phyloP scores from a whole-genome alignment of 2,329 filamentous ascomycete genomes.

The Penicillium sp. region DNA sequence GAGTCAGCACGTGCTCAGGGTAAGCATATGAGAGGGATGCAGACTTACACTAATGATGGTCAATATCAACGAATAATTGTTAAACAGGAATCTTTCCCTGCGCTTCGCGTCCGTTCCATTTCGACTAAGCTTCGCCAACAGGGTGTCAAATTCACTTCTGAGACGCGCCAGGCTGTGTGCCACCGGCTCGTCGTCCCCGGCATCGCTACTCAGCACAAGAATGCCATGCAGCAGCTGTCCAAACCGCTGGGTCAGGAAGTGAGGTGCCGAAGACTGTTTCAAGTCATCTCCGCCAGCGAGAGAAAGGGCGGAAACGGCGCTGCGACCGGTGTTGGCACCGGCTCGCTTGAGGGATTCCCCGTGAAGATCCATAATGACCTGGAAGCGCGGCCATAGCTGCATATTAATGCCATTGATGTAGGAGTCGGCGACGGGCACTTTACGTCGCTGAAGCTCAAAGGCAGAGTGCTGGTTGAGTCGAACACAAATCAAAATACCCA shows the following conservation, averaged over 20 bases:
- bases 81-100: slow-evolving; percentile 84
- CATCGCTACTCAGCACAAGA: slow-evolving; percentile 79
- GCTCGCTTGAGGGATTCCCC: slow-evolving; percentile 77
- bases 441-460: slow-evolving; percentile 88
- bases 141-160: slow-evolving; percentile 78
- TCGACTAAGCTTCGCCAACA: slow-evolving; percentile 76
- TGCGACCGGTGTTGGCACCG: slow-evolving; percentile 51
- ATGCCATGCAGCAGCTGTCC: slow-evolving; percentile 89
- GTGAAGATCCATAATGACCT: slow-evolving; percentile 90
- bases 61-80: slow-evolving; percentile 92
- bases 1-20: slow-evolving; percentile 12
- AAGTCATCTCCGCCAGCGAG: slow-evolving; percentile 52
- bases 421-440: slow-evolving; percentile 82
- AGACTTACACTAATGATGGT: slow-evolving; percentile 76
- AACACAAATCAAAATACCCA: slow-evolving; percentile 88
- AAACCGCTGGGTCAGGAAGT: slow-evolving; percentile 92
- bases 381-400: slow-evolving; percentile 94
- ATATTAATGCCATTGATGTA: slow-evolving; percentile 96
- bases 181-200: slow-evolving; percentile 91
- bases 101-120: slow-evolving; percentile 77
- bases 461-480: slow-evolving; percentile 91
- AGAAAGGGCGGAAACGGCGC: slow-evolving; percentile 56
- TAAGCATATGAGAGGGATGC: neutral
- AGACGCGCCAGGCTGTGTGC: slow-evolving; percentile 76
- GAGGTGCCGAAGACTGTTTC: slow-evolving; percentile 65